These are phyloP conservation scores for Gaertneriomyces semiglobifer DNA, from an alignment of 192 early-diverging fungal species.

Conservation along the genomic window DNA sequence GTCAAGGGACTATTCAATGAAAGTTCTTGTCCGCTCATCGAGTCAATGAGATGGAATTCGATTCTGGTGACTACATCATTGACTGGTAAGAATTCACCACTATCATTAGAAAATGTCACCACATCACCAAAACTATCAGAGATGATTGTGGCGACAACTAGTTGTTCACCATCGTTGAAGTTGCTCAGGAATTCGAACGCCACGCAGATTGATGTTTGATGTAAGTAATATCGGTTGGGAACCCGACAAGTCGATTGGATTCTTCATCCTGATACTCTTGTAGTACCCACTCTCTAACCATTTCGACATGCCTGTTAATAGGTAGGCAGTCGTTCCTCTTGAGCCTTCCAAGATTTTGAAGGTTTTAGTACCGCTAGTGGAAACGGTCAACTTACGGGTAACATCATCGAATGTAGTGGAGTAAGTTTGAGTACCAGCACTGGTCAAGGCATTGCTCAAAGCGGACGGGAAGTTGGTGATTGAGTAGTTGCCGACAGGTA, in stretches of 20 bases:
- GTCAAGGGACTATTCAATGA: conserved; percentile 11
- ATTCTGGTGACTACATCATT: conserved; percentile 2
- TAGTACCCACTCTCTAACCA: conserved; percentile 8
- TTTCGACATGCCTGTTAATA: conserved; percentile 1
- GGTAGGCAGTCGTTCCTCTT: neutral
- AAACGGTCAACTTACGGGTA: conserved; percentile 13
- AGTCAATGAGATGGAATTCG: conserved; percentile 17
- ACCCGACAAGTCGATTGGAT: conserved; percentile 11
- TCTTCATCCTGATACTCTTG: neutral
- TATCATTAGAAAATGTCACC: conserved; percentile 10
- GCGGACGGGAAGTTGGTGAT: conserved; percentile 18
- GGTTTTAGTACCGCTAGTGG: neutral
- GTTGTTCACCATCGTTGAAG: conserved; percentile 8
- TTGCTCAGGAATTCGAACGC: neutral
- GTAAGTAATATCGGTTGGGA: conserved; percentile 15
- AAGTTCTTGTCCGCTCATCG: conserved; percentile 5
- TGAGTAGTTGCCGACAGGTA: conserved; percentile 18
- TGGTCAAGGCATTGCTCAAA: conserved; percentile 9
- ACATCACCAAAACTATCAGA: conserved; percentile 20
- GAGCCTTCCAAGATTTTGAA: conserved; percentile 4
- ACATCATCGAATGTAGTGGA: conserved; percentile 1
- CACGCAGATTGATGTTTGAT: neutral
- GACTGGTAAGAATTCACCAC: conserved; percentile 11
- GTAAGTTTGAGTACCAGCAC: conserved; percentile 12
- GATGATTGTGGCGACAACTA: neutral